Percentiles rank a stretch among this genome's conserved stretches.
Evolutionary conservation across 2,329 filamentous ascomycete species (phyloP).

Genomic region (Geoglossum cookeanum): DNA sequence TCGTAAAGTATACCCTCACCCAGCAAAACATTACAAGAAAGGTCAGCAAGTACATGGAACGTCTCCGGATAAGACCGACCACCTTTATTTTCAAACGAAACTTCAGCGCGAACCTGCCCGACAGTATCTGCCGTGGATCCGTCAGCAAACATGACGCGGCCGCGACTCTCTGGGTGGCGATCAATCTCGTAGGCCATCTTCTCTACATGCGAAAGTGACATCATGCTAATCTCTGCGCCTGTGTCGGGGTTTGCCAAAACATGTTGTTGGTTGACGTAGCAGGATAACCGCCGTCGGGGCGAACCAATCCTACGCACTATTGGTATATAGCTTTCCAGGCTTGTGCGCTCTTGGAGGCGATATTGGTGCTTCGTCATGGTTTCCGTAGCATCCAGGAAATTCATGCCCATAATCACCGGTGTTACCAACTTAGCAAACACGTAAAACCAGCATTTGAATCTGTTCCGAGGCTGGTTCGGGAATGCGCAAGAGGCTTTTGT

Average conservation of each 20-base stretch:
- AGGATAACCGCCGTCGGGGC: neutral
- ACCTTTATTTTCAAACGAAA: neutral
- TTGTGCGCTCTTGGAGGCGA: conserved; percentile 3
- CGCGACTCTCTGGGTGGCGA: neutral
- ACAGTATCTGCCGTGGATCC: neutral
- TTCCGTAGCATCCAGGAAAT: conserved; percentile 7
- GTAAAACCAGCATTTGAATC: neutral
- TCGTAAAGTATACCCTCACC: conserved; percentile 5
- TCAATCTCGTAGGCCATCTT: neutral
- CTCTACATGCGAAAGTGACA: neutral
- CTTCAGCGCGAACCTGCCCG: neutral
- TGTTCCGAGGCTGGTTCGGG: neutral
- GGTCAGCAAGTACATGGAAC: conserved; percentile 8
- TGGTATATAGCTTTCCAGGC: neutral
- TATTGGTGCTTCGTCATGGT: conserved; percentile 6
- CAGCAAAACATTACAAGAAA: conserved; percentile 7
- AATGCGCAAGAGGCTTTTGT: neutral
- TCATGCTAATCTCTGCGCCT: neutral
- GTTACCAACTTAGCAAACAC: conserved; percentile 4
- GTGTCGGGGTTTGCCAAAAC: neutral
- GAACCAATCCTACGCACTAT: neutral
- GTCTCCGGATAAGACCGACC: neutral
- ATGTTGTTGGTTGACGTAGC: neutral
- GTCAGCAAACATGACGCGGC: neutral
- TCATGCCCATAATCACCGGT: conserved; percentile 8